Percentiles rank a stretch among this genome's conserved stretches.
Evolutionary conservation across 1,284 basidiomycete genomes (phyloP).

Genomic region (Cryptococcus wingfieldii): DNA sequence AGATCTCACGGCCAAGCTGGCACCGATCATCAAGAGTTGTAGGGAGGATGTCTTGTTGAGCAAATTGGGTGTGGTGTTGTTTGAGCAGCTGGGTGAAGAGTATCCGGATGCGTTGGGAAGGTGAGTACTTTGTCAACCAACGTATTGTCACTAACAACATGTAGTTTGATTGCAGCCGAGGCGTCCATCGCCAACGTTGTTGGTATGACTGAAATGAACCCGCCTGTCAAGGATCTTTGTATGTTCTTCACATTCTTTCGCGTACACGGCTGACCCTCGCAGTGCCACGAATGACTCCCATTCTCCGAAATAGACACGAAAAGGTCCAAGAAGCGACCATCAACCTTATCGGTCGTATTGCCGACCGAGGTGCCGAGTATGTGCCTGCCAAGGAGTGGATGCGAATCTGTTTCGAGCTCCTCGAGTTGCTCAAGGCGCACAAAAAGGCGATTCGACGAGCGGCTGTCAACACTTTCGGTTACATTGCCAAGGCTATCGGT

Average conservation of each 20-base stretch:
- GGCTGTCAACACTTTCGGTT: conserved; percentile 98
- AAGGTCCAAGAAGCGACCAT: conserved; percentile 99
- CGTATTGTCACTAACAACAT: not conserved
- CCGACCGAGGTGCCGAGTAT: conserved; percentile 97
- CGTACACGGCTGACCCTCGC: conserved; percentile 8
- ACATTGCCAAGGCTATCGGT: conserved; percentile 98
- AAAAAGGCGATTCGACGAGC: conserved; percentile 98
- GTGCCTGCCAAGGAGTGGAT: conserved; percentile 99
- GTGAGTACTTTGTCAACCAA: conserved; percentile 34
- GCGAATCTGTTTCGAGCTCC: conserved; percentile 98
- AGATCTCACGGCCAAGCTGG: conserved; percentile 88
- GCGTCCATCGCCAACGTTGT: conserved; percentile 99
- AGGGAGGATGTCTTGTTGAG: conserved; percentile 93
- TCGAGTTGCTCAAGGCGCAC: conserved; percentile 96
- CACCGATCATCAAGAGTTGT: conserved; percentile 97
- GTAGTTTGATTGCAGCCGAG: conserved; percentile 94
- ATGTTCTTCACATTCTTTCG: conserved; percentile 49
- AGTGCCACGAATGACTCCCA: conserved; percentile 99
- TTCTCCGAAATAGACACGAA: conserved; percentile 96
- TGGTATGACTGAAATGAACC: conserved; percentile 99
- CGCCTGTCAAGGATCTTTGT: conserved; percentile 96
- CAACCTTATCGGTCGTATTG: conserved; percentile 98
- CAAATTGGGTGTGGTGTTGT: conserved; percentile 94
- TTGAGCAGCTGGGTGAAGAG: conserved; percentile 98
- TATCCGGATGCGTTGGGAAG: conserved; percentile 94